These are phyloP conservation scores for Beauveria varroae DNA, from an alignment of 2,329 filamentous ascomycete species.

Conservation along the genomic window DNA sequence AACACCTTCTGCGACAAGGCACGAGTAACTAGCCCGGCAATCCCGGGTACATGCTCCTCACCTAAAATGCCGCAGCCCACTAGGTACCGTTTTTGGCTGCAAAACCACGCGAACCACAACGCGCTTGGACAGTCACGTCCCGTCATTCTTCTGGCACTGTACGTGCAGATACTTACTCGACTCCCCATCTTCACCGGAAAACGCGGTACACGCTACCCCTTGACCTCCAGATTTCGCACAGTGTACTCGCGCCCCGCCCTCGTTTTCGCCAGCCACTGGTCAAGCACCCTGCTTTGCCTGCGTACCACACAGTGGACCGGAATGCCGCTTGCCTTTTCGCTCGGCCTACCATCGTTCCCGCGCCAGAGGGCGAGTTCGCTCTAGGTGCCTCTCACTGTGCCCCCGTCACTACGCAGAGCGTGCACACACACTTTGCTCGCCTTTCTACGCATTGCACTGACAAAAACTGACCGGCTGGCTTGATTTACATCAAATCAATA, in stretches of 20 bases:
- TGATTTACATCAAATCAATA: neutral
- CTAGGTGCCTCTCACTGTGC: constrained; percentile 3
- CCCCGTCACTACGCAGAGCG: neutral
- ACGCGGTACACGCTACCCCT: constrained; percentile 25
- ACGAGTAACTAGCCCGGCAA: neutral
- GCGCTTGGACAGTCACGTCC: constrained; percentile 12
- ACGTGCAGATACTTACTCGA: constrained; percentile 29
- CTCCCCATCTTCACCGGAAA: constrained; percentile 24
- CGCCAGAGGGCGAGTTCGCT: neutral
- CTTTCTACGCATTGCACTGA: neutral
- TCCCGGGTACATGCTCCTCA: constrained; percentile 8
- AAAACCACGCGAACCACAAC: neutral
- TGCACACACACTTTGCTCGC: neutral
- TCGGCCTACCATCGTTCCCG: neutral
- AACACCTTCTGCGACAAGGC: neutral
- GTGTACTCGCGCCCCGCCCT: constrained; percentile 23
- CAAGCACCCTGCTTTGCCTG: neutral
- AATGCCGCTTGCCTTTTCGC: neutral
- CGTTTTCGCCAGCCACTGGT: constrained; percentile 1
- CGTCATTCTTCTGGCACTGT: constrained; percentile 28
- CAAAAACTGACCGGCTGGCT: too few relatives aligned
- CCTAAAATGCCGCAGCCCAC: constrained; percentile 10
- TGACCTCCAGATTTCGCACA: constrained; percentile 20
- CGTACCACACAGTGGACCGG: constrained; percentile 2
- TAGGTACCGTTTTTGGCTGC: constrained; percentile 6